Evolutionary conservation across 169 alveolate species (phyloP), one percentile per base, ranked within the genome.

Genomic region (Sarcocystis neurona): DNA sequence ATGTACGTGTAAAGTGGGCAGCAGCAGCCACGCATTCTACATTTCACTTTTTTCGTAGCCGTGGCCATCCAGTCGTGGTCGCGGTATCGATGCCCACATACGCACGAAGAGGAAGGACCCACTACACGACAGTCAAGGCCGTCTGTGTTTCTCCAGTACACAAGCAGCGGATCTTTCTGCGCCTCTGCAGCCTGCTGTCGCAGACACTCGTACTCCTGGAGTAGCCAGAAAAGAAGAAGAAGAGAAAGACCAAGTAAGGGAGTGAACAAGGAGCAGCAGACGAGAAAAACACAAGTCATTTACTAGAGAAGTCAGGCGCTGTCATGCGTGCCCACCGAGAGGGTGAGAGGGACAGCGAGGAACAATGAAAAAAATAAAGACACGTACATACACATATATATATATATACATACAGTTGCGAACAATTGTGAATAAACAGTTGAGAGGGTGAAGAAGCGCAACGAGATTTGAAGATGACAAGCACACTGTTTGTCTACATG

Each of bases 31-130:
- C 91, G 88, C 66, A 93, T 94, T 84, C 94, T 92, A 63, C 98
- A 97, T 47, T 94, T 92, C 43, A 97, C 97, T 84, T 82, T 91
- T 91, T 89, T 97, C 97, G 66, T 95, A 96, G 87, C 95, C 93
- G 85, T 89, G 94, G 85, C 97, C 72, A 91, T 96, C 85, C 85
- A 77, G 86, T 93, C 93, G 91, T 97, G 98, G 56, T 95, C 96
- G 87, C 95, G 93, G 79, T 92, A 95, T 79, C 97, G 68, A 91
- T 97, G 98, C 23, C 95, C 96, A 87, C 98, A 97, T 87, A 97
- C 94, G 87, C 98, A 97, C 86, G 92, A 91, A n/a, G 96, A 93
- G 30, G 94, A 90, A 27, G 97, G 98, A 0, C 98, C 98, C 48
- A 97, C 94, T 20, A 94, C 89, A 87, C 95, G 94, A 86, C 98